These are phyloP conservation scores for Fusarium circinatum DNA, from an alignment of 2,329 filamentous ascomycete genomes.

Conservation along the genomic window DNA sequence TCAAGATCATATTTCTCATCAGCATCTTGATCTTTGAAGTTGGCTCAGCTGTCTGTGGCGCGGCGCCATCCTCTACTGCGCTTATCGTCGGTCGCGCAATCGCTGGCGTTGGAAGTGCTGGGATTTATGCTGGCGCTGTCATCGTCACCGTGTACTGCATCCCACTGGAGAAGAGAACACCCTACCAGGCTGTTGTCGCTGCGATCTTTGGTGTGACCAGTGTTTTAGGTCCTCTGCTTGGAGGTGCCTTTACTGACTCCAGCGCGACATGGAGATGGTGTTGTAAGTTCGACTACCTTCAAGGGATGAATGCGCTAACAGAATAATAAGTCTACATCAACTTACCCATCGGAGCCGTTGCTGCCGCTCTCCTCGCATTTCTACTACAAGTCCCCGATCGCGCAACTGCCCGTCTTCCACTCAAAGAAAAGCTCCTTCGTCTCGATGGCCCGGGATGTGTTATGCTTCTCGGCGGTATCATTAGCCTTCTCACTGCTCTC, in stretches of 20 bases:
- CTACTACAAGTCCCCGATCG: background rate
- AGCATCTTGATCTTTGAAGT: constrained; percentile 61
- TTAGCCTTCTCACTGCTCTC: constrained; percentile 13
- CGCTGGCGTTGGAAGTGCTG: constrained; percentile 58
- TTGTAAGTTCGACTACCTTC: background rate
- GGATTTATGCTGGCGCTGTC: constrained; percentile 23
- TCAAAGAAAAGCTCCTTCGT: constrained; percentile 16
- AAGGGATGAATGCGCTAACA: background rate
- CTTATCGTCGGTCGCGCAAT: constrained; percentile 51
- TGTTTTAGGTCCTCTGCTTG: constrained; percentile 43
- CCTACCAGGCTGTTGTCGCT: constrained; percentile 41
- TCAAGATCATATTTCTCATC: constrained; percentile 48
- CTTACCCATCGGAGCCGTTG: background rate
- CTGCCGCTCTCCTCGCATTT: constrained; percentile 2
- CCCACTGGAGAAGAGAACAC: constrained; percentile 40
- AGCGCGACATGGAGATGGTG: constrained; percentile 15
- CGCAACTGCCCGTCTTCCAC: background rate
- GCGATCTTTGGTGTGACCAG: constrained; percentile 43
- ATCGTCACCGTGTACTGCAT: constrained; percentile 44
- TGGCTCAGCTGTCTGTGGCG: constrained; percentile 58
- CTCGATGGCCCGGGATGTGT: constrained; percentile 7
- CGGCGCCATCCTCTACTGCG: constrained; percentile 7
- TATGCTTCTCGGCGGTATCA: constrained; percentile 10
- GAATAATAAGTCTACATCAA: background rate
- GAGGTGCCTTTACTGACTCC: constrained; percentile 41